These are phyloP conservation scores for Pleurostoma richardsiae DNA, from an alignment of 2,329 filamentous ascomycete genomes.

Conservation along the genomic window DNA sequence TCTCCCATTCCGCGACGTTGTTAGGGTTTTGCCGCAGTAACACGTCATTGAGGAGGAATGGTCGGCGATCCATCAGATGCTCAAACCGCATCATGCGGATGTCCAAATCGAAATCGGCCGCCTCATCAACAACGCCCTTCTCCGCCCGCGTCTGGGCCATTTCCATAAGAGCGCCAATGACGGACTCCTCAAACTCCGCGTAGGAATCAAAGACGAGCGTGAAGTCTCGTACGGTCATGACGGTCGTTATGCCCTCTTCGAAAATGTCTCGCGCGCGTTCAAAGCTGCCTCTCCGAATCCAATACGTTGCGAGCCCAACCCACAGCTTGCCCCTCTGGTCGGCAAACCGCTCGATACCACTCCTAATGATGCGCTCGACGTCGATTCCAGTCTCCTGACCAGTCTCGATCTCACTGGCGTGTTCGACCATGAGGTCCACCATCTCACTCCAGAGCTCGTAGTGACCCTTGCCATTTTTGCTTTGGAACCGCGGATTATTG, in stretches of 20 bases:
- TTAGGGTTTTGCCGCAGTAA: slow-evolving; percentile 92
- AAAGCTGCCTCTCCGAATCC: slow-evolving; percentile 89
- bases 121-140: slow-evolving; percentile 70
- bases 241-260: slow-evolving; percentile 93
- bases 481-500: slow-evolving; percentile 85
- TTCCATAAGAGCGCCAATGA: slow-evolving; percentile 89
- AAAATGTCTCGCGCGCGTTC: slow-evolving; percentile 90
- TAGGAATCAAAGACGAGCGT: slow-evolving; percentile 96
- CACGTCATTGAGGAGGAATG: slow-evolving; percentile 95
- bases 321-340: slow-evolving; percentile 94
- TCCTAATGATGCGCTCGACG: slow-evolving; percentile 87
- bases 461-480: slow-evolving; percentile 89
- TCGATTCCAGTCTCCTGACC: slow-evolving; percentile 78
- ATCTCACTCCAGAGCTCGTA: slow-evolving; percentile 98
- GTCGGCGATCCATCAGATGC: slow-evolving; percentile 92
- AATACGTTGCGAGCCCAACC: slow-evolving; percentile 93
- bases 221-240: slow-evolving; percentile 98
- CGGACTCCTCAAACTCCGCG: slow-evolving; percentile 92
- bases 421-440: slow-evolving; percentile 88
- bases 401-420: slow-evolving; percentile 80
- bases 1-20: slow-evolving; percentile 95
- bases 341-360: slow-evolving; percentile 83
- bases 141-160: slow-evolving; percentile 75
- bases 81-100: slow-evolving; percentile 98
- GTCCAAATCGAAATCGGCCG: slow-evolving; percentile 90